A percentile compares a stretch with the other conserved stretches of the same genome.
Conservation (phyloP, 2,329 filamentous ascomycete species). For the Pseudogymnoascus sp. region DNA sequence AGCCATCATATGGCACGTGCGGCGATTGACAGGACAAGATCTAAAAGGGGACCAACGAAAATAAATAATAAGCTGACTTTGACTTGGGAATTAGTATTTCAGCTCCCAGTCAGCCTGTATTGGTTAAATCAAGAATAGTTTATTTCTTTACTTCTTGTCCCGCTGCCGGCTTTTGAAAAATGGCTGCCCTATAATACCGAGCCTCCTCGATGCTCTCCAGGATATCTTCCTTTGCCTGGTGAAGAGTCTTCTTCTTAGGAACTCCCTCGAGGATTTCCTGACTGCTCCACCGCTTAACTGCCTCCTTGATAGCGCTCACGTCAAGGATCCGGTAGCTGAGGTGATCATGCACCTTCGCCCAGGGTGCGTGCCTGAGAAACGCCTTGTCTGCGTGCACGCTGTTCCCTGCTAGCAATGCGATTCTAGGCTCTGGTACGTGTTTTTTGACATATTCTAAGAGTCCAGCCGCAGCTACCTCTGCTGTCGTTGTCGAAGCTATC, state of each 20-base stretch:
- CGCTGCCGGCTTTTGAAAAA: conserved; percentile 43
- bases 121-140: not conserved
- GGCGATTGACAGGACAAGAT: conserved; percentile 5
- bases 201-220: conserved; percentile 93
- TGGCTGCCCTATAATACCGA: conserved; percentile 64
- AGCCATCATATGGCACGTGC: conserved; percentile 7
- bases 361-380: conserved; percentile 71
- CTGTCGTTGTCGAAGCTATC: conserved; percentile 62
- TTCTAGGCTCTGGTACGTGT: conserved; percentile 57
- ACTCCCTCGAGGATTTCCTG: conserved; percentile 50
- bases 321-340: conserved; percentile 88
- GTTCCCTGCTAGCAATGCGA: conserved; percentile 78
- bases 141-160: not conserved
- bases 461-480: conserved; percentile 61
- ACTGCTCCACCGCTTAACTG: conserved; percentile 69
- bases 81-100: not conserved
- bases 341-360: conserved; percentile 62
- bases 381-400: conserved; percentile 83
- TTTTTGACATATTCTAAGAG: conserved; percentile 72
- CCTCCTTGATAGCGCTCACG: conserved; percentile 89
- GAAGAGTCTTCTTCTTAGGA: conserved; percentile 65
- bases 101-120: not conserved
- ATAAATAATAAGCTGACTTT: not conserved
- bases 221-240: conserved; percentile 84
- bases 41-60: not conserved